A percentile compares a stretch with the other conserved stretches of the same genome.
phyloP scores from a whole-genome alignment of 2,329 filamentous ascomycete species.

The Ophiostoma himal-ulmi region DNA sequence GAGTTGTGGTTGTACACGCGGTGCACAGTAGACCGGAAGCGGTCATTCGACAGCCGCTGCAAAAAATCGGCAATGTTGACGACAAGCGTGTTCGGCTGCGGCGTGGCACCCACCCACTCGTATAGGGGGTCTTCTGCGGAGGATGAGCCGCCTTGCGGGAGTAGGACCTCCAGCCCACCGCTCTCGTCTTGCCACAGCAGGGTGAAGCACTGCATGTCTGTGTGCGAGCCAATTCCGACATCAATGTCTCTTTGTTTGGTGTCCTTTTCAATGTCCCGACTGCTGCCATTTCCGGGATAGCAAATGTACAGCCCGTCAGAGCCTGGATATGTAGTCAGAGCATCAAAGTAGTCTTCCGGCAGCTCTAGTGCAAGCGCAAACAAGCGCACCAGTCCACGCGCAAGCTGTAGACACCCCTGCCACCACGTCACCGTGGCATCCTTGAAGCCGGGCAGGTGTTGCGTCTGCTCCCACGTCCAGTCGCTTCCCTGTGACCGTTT shows the following conservation, averaged over 20 bases:
- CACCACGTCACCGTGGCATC: slow-evolving; percentile 28
- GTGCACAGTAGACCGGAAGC: slow-evolving; percentile 27
- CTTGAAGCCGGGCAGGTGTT: slow-evolving; percentile 27
- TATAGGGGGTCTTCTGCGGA: slow-evolving; percentile 5
- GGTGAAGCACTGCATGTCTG: slow-evolving; percentile 39
- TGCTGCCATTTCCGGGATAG: slow-evolving; percentile 25
- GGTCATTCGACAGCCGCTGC: slow-evolving; percentile 27
- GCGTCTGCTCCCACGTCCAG: slow-evolving; percentile 29
- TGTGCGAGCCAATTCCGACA: slow-evolving; percentile 44
- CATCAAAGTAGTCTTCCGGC: slow-evolving; percentile 35
- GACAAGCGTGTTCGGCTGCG: slow-evolving; percentile 24
- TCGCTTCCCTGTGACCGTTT: slow-evolving; percentile 24
- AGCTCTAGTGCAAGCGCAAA: slow-evolving; percentile 28
- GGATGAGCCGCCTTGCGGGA: background rate
- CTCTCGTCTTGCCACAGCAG: slow-evolving; percentile 25
- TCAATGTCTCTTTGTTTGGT: slow-evolving; percentile 26
- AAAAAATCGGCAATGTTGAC: slow-evolving; percentile 28
- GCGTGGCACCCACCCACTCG: slow-evolving; percentile 23
- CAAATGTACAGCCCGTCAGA: slow-evolving; percentile 29
- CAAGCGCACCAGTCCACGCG: slow-evolving; percentile 27
- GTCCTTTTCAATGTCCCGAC: background rate
- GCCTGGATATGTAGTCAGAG: slow-evolving; percentile 37
- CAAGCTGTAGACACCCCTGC: slow-evolving; percentile 26
- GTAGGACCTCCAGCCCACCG: slow-evolving; percentile 26
- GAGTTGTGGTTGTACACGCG: slow-evolving; percentile 25